A percentile compares a stretch with the other conserved stretches of the same genome.
These are phyloP conservation scores for Gossypium aridum DNA, from an alignment of 441 rosid genomes.

Conservation along the genomic window DNA sequence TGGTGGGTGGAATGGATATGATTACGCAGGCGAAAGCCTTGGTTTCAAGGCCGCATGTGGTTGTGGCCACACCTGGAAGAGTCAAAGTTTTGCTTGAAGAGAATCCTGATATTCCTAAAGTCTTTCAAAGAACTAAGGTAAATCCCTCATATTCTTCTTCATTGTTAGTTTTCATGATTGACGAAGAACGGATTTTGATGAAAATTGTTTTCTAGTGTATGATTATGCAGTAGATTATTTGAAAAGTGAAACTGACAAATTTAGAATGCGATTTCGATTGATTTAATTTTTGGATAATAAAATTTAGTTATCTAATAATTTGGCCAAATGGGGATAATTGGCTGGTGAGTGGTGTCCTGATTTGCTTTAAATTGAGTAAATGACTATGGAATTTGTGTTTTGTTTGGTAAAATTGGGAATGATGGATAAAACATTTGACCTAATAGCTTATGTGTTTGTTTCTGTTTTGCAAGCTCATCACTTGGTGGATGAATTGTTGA, in stretches of 20 bases:
- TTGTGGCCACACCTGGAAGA: constrained; percentile 91
- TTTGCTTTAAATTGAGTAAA: neutral
- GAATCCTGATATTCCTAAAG: constrained; percentile 63
- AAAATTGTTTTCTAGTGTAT: neutral
- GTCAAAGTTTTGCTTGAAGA: constrained; percentile 30
- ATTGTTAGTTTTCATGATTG: neutral
- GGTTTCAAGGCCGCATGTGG: constrained; percentile 69
- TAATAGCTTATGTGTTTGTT: neutral
- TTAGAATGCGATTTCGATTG: neutral
- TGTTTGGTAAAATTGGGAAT: neutral
- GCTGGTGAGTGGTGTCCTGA: neutral
- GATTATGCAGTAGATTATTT: neutral
- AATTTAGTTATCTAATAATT: neutral
- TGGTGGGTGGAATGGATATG: constrained; percentile 93
- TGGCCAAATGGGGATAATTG: neutral
- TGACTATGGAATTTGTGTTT: neutral
- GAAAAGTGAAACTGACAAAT: neutral
- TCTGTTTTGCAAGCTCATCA: neutral
- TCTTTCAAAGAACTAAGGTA: constrained; percentile 82
- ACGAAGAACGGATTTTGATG: neutral
- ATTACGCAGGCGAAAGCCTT: constrained; percentile 60
- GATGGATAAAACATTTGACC: neutral
- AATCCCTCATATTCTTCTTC: neutral
- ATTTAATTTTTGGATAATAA: neutral
- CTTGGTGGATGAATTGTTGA: neutral